Conservation (phyloP, 495 filamentous ascomycete genomes). For the Trichoderma virens region DNA sequence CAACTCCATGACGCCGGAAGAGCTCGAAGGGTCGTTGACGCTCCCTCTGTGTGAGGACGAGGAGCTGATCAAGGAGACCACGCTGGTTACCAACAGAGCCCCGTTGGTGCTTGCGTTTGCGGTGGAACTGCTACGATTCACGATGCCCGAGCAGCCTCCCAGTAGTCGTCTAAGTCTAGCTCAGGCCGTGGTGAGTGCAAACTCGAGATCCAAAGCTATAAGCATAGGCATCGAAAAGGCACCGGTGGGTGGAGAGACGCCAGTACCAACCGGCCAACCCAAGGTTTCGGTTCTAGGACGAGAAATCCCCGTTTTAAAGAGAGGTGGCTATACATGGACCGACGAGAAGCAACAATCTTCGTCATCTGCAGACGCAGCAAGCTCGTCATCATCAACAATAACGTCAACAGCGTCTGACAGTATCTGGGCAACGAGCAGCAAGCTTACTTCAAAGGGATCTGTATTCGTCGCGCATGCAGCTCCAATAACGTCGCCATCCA, state of each 20-base stretch:
- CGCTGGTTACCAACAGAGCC: conserved; percentile 67
- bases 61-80: conserved; percentile 47
- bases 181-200: conserved; percentile 71
- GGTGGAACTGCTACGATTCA: conserved; percentile 61
- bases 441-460: conserved; percentile 30
- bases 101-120: conserved; percentile 78
- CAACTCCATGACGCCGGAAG: conserved; percentile 45
- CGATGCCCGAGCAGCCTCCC: conserved; percentile 77
- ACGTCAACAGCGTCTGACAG: conserved; percentile 12
- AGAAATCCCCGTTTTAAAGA: conserved; percentile 63
- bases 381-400: conserved; percentile 12
- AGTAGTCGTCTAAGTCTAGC: conserved; percentile 71
- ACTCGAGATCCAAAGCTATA: conserved; percentile 65
- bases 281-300: conserved; percentile 60
- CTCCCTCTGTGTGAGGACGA: conserved; percentile 54
- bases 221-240: conserved; percentile 64
- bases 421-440: conserved; percentile 4
- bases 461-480: conserved; percentile 44
- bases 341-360: conserved; percentile 17
- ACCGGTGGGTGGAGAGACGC: conserved; percentile 55
- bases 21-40: conserved; percentile 56
- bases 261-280: conserved; percentile 55
- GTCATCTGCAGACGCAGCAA: conserved; percentile 11
- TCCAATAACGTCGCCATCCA: conserved; percentile 27
- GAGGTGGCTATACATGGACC: conserved; percentile 66